Base-by-base conservation (phyloP, 2,329 filamentous ascomycete species). In the Sporothrix inflata region DNA sequence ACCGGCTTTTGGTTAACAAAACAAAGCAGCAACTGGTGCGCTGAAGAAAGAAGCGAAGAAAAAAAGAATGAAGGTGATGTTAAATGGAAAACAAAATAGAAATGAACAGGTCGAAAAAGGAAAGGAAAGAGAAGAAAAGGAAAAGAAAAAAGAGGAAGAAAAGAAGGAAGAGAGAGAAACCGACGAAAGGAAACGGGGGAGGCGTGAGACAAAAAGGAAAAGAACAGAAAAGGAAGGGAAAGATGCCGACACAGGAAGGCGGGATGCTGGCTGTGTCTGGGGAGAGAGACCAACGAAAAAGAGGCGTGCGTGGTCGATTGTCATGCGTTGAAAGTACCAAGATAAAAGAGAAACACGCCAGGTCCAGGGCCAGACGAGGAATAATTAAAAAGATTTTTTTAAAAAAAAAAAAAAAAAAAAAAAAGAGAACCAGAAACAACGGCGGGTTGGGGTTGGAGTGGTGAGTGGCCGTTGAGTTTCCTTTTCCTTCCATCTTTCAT, bases 1-100 rank as follows among this genome's bases (percentile, higher is more conserved):
- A 72, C 73, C 71, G 40, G 67, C 57, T 73, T 73, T 61, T 51
- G 7, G 19, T 45, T 11, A 63, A 19, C 11, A 60, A 38, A 73
- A 74, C 70, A 70, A 76, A 75, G 75, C 72, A 72, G 73, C 74
- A 76, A 74, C 77, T 74, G 70, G 77, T 78, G 78, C 77, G 76
- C 77, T 78, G 73, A 72, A 77, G 73, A 76, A 76, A 74, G 71
- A 42, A 70, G 74, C 53, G 57, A 72, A 73, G 51, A 73, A 45
- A 73, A 45, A 75, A 75, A 73, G 73, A 74, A 71, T 68, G 75
- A 73, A 74, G 68, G 38, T 8, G 38, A 34, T 51, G 61, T 47
- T 38, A 19, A 75, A 55, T 74, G 16, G n/a, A 12, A 24, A 42
- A 45, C 38, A 40, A 61, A 24, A 63, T 27, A 45, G 60, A n/a